Conservation (phyloP, 2,329 filamentous ascomycete genomes). For the Atkinsonella hypoxylon region DNA sequence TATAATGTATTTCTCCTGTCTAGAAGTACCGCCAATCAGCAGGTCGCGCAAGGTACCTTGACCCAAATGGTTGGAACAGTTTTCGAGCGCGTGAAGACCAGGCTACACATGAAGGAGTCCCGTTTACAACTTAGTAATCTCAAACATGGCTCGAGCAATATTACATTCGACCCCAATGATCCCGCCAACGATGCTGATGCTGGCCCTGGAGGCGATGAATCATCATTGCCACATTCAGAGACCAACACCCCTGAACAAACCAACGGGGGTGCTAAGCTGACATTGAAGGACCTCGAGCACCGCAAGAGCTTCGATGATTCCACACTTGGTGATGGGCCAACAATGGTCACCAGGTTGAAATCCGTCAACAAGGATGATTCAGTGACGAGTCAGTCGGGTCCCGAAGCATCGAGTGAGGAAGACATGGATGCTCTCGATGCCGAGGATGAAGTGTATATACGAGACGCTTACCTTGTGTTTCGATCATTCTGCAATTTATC, state of each 20-base stretch:
- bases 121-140: constrained; percentile 46
- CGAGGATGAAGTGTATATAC: constrained; percentile 93
- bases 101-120: constrained; percentile 78
- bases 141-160: constrained; percentile 40
- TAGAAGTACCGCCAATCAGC: constrained; percentile 87
- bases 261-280: constrained; percentile 42
- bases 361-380: constrained; percentile 25
- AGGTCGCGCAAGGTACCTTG: constrained; percentile 90
- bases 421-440: constrained; percentile 48
- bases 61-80: constrained; percentile 99
- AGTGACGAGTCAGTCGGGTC: constrained; percentile 39
- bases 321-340: constrained; percentile 52
- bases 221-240: constrained; percentile 21
- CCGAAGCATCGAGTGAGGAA: constrained; percentile 43
- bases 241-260: constrained; percentile 17
- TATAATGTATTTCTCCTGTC: constrained; percentile 98
- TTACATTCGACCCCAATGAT: constrained; percentile 37
- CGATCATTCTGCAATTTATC: constrained; percentile 95
- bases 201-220: constrained; percentile 24
- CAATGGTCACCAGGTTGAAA: constrained; percentile 53
- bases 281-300: constrained; percentile 54
- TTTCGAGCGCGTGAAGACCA: constrained; percentile 83
- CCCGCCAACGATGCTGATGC: constrained; percentile 24
- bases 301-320: constrained; percentile 60
- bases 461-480: constrained; percentile 94